Percentiles rank a stretch among this genome's conserved stretches.
Evolutionary conservation across 169 alveolate species (phyloP).

Genomic region (Plasmodium vivax): DNA sequence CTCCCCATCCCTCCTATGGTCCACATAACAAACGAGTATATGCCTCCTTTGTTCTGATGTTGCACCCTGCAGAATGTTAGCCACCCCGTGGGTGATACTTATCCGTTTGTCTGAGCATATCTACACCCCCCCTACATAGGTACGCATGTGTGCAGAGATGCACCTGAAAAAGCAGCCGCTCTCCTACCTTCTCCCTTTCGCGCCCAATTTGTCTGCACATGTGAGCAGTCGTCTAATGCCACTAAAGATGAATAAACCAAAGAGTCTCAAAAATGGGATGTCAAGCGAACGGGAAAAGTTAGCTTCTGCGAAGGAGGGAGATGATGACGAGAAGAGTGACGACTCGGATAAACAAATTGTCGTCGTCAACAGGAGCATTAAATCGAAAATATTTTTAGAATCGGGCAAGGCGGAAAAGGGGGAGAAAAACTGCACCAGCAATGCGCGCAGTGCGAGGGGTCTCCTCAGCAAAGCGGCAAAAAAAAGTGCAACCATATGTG

Average conservation of each 20-base stretch:
- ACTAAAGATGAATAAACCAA: slow-evolving; percentile 13
- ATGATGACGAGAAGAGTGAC: slow-evolving; percentile 30
- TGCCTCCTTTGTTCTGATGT: background rate
- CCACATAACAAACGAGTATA: background rate
- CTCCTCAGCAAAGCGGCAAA: background rate
- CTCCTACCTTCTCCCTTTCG: background rate
- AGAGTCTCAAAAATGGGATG: background rate
- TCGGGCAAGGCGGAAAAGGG: background rate
- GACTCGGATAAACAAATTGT: slow-evolving; percentile 53
- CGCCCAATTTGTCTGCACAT: background rate
- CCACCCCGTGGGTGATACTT: background rate
- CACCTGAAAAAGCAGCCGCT: background rate
- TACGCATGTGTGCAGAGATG: background rate
- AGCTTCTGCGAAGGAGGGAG: background rate
- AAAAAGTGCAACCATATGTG: background rate
- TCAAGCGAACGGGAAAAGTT: background rate
- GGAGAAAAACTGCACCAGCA: background rate
- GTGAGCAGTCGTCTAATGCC: background rate
- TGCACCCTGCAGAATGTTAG: background rate
- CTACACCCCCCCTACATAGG: background rate
- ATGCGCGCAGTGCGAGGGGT: background rate
- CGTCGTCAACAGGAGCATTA: slow-evolving; percentile 53
- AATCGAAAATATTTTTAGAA: slow-evolving; percentile 39
- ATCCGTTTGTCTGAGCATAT: background rate
- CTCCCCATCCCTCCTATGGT: background rate